Conservation (phyloP, 352 stramenopile genomes). For the Globisporangium splendens region DNA sequence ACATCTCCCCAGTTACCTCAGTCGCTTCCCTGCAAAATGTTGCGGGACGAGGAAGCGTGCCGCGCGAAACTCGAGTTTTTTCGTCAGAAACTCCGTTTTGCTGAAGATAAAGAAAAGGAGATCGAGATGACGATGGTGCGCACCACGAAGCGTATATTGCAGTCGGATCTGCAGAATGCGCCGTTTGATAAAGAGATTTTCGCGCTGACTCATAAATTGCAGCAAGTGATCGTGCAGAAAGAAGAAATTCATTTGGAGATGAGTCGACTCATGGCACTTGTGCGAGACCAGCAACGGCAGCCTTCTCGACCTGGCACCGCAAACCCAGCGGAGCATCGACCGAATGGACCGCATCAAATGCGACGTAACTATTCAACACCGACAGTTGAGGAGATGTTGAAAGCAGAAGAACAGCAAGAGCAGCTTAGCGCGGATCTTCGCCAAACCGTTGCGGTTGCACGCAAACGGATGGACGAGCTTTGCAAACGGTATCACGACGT, state of each 20-base stretch:
- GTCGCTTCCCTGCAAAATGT: slow-evolving; percentile 19
- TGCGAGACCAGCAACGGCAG: slow-evolving; percentile 18
- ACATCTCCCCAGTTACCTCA: not conserved
- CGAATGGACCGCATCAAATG: not conserved
- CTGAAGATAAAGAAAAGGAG: slow-evolving; percentile 63
- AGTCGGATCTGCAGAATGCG: slow-evolving; percentile 36
- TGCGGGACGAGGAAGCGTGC: slow-evolving; percentile 38
- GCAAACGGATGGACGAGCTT: slow-evolving; percentile 30
- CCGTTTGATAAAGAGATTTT: slow-evolving; percentile 81
- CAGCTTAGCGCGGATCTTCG: slow-evolving; percentile 33
- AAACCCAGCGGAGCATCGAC: not conserved
- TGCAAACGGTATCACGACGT: slow-evolving; percentile 43
- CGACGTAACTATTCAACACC: not conserved
- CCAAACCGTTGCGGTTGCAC: slow-evolving; percentile 16
- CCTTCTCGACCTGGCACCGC: not conserved
- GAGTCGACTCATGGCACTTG: slow-evolving; percentile 43
- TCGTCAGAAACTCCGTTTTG: slow-evolving; percentile 52
- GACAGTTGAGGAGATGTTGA: slow-evolving; percentile 19
- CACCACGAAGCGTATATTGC: slow-evolving; percentile 68
- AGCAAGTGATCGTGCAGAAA: slow-evolving; percentile 74
- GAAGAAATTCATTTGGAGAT: slow-evolving; percentile 75
- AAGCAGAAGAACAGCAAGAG: slow-evolving; percentile 10
- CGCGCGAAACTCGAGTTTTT: slow-evolving; percentile 55
- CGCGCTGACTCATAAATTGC: slow-evolving; percentile 64
- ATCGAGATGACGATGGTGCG: slow-evolving; percentile 68